These are phyloP conservation scores for Russula compacta DNA, from an alignment of 768 basidiomycete genomes.

Conservation along the genomic window DNA sequence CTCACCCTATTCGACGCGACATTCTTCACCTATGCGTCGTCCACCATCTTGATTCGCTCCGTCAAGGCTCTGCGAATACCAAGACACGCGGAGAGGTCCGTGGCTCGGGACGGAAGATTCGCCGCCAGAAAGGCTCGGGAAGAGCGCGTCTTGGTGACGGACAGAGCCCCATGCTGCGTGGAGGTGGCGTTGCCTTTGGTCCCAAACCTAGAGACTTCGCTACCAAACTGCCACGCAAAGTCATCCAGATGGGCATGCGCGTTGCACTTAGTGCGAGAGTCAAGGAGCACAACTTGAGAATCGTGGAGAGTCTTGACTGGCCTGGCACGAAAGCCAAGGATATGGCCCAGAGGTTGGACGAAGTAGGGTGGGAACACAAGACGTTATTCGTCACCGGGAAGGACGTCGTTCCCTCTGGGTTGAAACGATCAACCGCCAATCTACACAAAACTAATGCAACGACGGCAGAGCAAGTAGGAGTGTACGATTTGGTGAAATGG, in stretches of 20 bases:
- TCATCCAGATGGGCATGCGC: conserved; percentile 86
- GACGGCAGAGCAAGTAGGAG: conserved; percentile 55
- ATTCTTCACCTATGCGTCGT: conserved; percentile 89
- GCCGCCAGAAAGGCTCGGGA: conserved; percentile 87
- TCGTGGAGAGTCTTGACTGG: conserved; percentile 69
- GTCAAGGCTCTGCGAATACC: conserved; percentile 88
- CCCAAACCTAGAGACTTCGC: conserved; percentile 89
- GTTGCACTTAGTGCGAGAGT: conserved; percentile 82
- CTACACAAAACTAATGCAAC: conserved; percentile 58
- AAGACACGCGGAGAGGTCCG: conserved; percentile 88
- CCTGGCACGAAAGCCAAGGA: conserved; percentile 62
- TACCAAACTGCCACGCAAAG: conserved; percentile 87
- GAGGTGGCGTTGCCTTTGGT: conserved; percentile 89
- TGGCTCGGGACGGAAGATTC: conserved; percentile 83
- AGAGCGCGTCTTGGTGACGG: conserved; percentile 83
- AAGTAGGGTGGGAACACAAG: conserved; percentile 52
- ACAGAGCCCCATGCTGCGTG: conserved; percentile 78
- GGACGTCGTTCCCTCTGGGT: conserved; percentile 39
- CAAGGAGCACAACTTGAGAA: conserved; percentile 60
- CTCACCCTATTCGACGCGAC: conserved; percentile 81
- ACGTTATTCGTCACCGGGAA: conserved; percentile 72
- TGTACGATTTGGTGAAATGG: conserved; percentile 83
- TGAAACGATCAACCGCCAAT: conserved; percentile 61
- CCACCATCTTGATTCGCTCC: conserved; percentile 77
- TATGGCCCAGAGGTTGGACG: conserved; percentile 51